A percentile compares a stretch with the other conserved stretches of the same genome.
These are phyloP conservation scores for Globisporangium irregulare DNA, from an alignment of 352 stramenopile genomes.

Conservation along the genomic window DNA sequence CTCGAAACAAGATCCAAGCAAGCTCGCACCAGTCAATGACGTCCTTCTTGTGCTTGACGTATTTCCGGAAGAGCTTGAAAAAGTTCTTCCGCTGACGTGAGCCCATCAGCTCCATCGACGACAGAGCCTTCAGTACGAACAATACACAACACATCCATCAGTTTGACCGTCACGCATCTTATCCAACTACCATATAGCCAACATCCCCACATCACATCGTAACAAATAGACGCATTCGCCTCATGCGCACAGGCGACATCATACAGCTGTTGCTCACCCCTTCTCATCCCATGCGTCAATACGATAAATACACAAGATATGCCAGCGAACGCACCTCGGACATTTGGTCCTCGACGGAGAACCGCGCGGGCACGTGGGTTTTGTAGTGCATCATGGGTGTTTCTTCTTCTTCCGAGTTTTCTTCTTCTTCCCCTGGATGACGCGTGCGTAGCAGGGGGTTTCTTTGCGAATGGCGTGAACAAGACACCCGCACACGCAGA, in stretches of 20 bases:
- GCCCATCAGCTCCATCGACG: constrained; percentile 77
- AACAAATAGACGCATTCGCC: no score
- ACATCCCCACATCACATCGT: background rate
- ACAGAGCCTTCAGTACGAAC: constrained; percentile 43
- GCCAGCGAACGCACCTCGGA: constrained; percentile 45
- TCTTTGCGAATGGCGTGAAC: constrained; percentile 7
- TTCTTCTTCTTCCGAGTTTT: background rate
- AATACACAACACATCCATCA: background rate
- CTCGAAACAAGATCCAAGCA: background rate
- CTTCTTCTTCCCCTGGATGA: background rate
- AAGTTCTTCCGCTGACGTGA: constrained; percentile 83
- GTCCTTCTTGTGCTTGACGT: constrained; percentile 78
- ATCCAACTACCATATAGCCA: background rate
- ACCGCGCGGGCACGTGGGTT: constrained; percentile 79
- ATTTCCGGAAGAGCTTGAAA: constrained; percentile 89
- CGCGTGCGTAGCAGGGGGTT: background rate
- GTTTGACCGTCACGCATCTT: background rate
- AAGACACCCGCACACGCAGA: background rate
- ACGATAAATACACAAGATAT: background rate
- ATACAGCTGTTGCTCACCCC: background rate
- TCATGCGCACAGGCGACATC: background rate
- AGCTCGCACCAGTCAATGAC: constrained; percentile 71
- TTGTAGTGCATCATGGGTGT: constrained; percentile 74
- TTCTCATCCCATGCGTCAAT: background rate
- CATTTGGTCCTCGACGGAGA: constrained; percentile 88